phyloP scores from a whole-genome alignment of 441 rosid species.

The Hura crepitans region DNA sequence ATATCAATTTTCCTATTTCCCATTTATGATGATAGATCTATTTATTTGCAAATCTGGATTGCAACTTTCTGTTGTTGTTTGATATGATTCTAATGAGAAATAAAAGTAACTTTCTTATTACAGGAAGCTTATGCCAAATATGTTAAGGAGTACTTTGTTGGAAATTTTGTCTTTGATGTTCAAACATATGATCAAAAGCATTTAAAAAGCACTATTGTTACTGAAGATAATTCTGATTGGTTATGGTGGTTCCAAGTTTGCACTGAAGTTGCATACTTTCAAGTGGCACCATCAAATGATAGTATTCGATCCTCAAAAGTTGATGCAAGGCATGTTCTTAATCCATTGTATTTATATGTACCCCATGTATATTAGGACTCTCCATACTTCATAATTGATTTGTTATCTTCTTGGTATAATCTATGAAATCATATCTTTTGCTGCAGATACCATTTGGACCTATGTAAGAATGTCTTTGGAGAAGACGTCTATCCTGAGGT shows the following conservation, averaged over 20 bases:
- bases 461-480: constrained; percentile 80
- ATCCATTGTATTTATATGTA: constrained; percentile 5
- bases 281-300: constrained; percentile 86
- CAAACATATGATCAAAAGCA: constrained; percentile 56
- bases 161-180: constrained; percentile 39
- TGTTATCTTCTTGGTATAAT: neutral
- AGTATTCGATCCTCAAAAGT: constrained; percentile 82
- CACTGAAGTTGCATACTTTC: constrained; percentile 93
- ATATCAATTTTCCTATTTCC: neutral
- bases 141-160: constrained; percentile 48
- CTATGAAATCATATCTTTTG: neutral
- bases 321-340: constrained; percentile 54
- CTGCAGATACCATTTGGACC: constrained; percentile 80
- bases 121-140: constrained; percentile 80
- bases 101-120: constrained; percentile 8
- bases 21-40: neutral
- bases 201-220: constrained; percentile 48
- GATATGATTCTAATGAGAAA: constrained; percentile 6
- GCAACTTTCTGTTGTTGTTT: constrained; percentile 5
- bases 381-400: neutral
- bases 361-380: neutral
- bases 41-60: neutral
- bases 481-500: constrained; percentile 73
- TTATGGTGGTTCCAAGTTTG: constrained; percentile 99
- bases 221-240: constrained; percentile 47